These are phyloP conservation scores for Leishmania martiniquensis DNA, from an alignment of 208 protist genomes.

Conservation along the genomic window DNA sequence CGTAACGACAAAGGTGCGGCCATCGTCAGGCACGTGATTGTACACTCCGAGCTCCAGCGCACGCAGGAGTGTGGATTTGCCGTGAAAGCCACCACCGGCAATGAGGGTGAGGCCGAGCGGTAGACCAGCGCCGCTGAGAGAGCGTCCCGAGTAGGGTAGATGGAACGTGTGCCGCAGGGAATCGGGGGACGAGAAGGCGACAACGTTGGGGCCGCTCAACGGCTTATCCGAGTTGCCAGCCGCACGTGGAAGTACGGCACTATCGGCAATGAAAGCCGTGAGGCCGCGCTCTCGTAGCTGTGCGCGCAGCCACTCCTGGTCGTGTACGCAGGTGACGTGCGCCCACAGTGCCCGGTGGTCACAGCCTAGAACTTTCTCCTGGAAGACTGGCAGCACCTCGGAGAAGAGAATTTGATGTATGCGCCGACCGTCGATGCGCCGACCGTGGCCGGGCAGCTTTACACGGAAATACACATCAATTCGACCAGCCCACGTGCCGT, in stretches of 20 bases:
- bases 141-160: slow-evolving; percentile 65
- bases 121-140: slow-evolving; percentile 90
- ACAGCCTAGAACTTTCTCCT: slow-evolving; percentile 33
- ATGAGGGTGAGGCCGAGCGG: slow-evolving; percentile 94
- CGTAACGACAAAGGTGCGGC: slow-evolving; percentile 88
- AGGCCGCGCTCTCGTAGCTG: slow-evolving; percentile 48
- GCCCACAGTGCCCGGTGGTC: slow-evolving; percentile 33
- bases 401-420: slow-evolving; percentile 49
- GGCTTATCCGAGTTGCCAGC: slow-evolving; percentile 85
- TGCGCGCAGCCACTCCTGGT: slow-evolving; percentile 89
- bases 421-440: slow-evolving; percentile 72
- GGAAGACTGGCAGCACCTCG: slow-evolving; percentile 41
- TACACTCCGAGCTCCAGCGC: slow-evolving; percentile 94
- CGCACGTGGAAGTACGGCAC: slow-evolving; percentile 89
- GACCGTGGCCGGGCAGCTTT: slow-evolving; percentile 87
- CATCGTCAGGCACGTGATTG: slow-evolving; percentile 94
- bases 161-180: slow-evolving; percentile 62
- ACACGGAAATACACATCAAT: slow-evolving; percentile 82
- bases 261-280: slow-evolving; percentile 92
- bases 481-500: not conserved
- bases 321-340: slow-evolving; percentile 84
- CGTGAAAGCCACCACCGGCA: slow-evolving; percentile 95
- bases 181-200: slow-evolving; percentile 78
- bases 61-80: slow-evolving; percentile 95
- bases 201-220: slow-evolving; percentile 49